phyloP scores from a whole-genome alignment of 2,329 filamentous ascomycete genomes.

The Helminthosporium solani region DNA sequence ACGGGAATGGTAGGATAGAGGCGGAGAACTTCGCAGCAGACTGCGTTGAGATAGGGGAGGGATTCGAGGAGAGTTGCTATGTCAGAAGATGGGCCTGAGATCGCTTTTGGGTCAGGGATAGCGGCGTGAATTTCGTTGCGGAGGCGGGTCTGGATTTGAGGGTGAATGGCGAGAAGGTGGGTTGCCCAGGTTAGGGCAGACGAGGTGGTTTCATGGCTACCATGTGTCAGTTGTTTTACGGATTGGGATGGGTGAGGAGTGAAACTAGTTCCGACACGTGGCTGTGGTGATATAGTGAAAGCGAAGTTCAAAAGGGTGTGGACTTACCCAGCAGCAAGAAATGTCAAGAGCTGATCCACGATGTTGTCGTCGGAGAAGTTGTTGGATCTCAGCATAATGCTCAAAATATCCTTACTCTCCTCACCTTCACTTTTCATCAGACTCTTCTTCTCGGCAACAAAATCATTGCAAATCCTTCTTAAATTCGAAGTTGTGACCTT shows the following conservation, averaged over 20 bases:
- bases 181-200: conserved; percentile 73
- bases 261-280: neutral
- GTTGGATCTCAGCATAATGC: conserved; percentile 54
- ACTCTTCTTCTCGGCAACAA: conserved; percentile 52
- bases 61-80: conserved; percentile 44
- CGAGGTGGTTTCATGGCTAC: conserved; percentile 72
- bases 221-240: neutral
- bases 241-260: neutral
- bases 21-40: conserved; percentile 47
- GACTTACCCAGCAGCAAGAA: conserved; percentile 55
- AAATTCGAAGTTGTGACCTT: conserved; percentile 39
- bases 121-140: conserved; percentile 65
- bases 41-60: conserved; percentile 49
- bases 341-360: conserved; percentile 58
- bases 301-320: neutral
- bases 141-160: conserved; percentile 64
- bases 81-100: conserved; percentile 20
- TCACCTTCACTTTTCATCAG: conserved; percentile 37
- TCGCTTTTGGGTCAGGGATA: conserved; percentile 51
- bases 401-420: conserved; percentile 46
- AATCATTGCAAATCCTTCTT: conserved; percentile 46
- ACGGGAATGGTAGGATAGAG: conserved; percentile 43
- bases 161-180: conserved; percentile 67
- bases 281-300: no score
- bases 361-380: conserved; percentile 56